A percentile compares a stretch with the other conserved stretches of the same genome.
Conservation (phyloP, 2,329 filamentous ascomycete genomes). For the Sclerotiophoma versabilis region DNA sequence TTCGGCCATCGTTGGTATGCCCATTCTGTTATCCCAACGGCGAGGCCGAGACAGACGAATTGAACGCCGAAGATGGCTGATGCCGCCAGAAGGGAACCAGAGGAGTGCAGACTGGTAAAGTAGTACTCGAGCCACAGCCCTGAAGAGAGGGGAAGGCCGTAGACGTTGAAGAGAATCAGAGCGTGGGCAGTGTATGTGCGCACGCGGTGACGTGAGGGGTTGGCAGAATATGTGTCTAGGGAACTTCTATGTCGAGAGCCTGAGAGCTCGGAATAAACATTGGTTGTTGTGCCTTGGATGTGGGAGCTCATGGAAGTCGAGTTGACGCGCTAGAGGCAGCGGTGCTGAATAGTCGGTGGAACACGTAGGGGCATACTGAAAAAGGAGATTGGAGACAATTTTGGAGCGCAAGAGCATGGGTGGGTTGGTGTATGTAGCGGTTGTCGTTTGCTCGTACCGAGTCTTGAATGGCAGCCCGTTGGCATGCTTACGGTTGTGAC, state of each 20-base stretch:
- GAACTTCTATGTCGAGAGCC: neutral
- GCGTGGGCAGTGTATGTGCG: conserved; percentile 27
- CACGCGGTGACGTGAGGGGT: neutral
- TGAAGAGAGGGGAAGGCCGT: conserved; percentile 35
- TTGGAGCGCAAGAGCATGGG: neutral
- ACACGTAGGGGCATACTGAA: neutral
- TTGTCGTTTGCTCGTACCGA: neutral
- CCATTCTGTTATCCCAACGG: neutral
- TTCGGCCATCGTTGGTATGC: conserved; percentile 13
- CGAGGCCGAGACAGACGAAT: conserved; percentile 23
- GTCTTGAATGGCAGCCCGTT: neutral
- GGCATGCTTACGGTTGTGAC: neutral
- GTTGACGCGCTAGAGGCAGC: neutral
- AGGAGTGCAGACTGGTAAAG: conserved; percentile 18
- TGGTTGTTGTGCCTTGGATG: neutral
- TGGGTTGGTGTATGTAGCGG: neutral
- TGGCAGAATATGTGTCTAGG: neutral
- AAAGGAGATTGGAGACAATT: neutral
- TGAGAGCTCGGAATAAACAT: neutral
- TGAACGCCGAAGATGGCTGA: conserved; percentile 21
- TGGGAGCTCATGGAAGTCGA: neutral
- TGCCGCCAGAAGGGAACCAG: conserved; percentile 12
- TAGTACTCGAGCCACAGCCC: conserved; percentile 33
- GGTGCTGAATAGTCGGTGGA: too few species aligned
- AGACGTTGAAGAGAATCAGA: conserved; percentile 34